These are phyloP conservation scores for Pseudogymnoascus sp. DNA, from an alignment of 2,329 filamentous ascomycete species.

Conservation along the genomic window DNA sequence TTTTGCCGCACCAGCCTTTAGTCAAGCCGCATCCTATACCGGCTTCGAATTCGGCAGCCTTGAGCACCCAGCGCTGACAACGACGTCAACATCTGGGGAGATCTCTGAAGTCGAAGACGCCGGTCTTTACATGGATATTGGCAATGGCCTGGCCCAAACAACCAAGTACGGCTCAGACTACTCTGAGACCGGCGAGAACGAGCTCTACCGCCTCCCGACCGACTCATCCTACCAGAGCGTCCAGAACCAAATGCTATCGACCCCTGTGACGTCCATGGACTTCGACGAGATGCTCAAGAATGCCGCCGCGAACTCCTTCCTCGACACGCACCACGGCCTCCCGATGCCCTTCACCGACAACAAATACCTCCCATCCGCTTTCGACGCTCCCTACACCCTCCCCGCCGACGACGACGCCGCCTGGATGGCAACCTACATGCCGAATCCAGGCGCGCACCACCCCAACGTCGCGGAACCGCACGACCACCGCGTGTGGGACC, in stretches of 20 bases:
- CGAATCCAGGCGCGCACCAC: slow-evolving; percentile 16
- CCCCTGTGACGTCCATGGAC: slow-evolving; percentile 43
- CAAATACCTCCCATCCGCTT: slow-evolving; percentile 35
- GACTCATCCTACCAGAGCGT: slow-evolving; percentile 41
- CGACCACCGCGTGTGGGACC: slow-evolving; percentile 26
- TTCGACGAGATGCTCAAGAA: slow-evolving; percentile 47
- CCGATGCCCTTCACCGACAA: slow-evolving; percentile 22
- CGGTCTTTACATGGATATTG: slow-evolving; percentile 34
- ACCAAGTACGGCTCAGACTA: slow-evolving; percentile 30
- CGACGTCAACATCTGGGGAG: slow-evolving; percentile 56
- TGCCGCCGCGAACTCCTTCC: slow-evolving; percentile 15
- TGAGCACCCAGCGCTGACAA: slow-evolving; percentile 48
- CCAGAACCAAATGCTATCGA: slow-evolving; percentile 37
- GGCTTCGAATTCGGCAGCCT: slow-evolving; percentile 46
- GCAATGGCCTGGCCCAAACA: slow-evolving; percentile 29
- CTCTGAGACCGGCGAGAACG: slow-evolving; percentile 34
- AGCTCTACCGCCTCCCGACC: slow-evolving; percentile 41
- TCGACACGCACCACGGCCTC: slow-evolving; percentile 17
- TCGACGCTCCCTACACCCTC: slow-evolving; percentile 36
- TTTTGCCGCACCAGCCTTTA: slow-evolving; percentile 47
- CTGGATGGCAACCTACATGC: slow-evolving; percentile 34
- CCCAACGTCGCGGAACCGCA: slow-evolving; percentile 1
- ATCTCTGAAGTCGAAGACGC: slow-evolving; percentile 60
- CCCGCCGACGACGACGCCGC: slow-evolving; percentile 40
- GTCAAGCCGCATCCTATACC: slow-evolving; percentile 45